Conservation (phyloP, 2,329 filamentous ascomycete genomes). For the Epichloe gansuensis region DNA sequence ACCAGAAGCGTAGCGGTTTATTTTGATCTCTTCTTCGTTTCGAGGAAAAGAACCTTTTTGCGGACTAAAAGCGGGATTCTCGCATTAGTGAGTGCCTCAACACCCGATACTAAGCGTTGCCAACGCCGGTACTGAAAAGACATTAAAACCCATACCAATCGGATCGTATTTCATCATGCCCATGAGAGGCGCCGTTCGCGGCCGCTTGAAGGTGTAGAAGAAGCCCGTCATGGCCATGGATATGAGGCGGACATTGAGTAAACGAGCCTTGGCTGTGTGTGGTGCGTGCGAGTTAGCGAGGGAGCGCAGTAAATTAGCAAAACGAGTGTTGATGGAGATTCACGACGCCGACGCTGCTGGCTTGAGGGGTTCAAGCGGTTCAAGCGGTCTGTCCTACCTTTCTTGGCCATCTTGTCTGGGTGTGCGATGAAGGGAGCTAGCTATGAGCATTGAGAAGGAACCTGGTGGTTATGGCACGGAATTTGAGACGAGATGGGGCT, state of each 20-base stretch:
- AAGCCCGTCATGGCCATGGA: conserved; percentile 99
- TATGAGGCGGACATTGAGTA: conserved; percentile 83
- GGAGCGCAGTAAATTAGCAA: conserved; percentile 6
- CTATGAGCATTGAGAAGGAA: not conserved
- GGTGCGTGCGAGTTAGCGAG: not conserved
- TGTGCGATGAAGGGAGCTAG: not conserved
- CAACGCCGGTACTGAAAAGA: not conserved
- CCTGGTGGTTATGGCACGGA: not conserved
- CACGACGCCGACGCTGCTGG: not conserved
- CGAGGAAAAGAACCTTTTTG: conserved; percentile 93
- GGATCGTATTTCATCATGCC: conserved; percentile 99
- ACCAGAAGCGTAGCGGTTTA: conserved; percentile 15
- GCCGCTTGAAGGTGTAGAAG: conserved; percentile 83
- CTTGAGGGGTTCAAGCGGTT: not conserved
- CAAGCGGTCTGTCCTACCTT: conserved; percentile 8
- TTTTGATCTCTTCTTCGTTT: conserved; percentile 70
- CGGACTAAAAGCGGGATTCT: conserved; percentile 48
- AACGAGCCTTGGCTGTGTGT: conserved; percentile 68
- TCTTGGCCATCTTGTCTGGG: conserved; percentile 13
- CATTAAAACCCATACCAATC: conserved; percentile 49
- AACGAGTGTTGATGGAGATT: not conserved
- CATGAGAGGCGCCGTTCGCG: conserved; percentile 67
- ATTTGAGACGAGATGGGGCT: not conserved
- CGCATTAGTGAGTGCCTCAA: not conserved
- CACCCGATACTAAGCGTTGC: not conserved